phyloP scores from a whole-genome alignment of 176 grass and related monocot genomes.

The Musa schizocarpa region DNA sequence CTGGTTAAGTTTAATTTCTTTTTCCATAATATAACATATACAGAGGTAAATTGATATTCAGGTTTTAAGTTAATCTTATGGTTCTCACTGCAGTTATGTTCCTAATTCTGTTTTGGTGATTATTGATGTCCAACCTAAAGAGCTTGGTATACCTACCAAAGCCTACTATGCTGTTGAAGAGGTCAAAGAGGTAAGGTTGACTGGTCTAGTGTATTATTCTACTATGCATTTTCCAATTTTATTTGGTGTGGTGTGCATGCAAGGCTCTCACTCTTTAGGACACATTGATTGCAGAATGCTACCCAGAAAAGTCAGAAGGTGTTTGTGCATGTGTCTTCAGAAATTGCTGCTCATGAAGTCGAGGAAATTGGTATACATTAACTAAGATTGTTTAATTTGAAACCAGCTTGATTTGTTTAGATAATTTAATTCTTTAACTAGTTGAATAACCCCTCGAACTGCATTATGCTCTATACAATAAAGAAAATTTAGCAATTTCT shows the following conservation, averaged over 20 bases:
- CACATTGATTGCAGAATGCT: conserved; percentile 53
- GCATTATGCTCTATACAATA: no score
- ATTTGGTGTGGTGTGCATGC: conserved; percentile 18
- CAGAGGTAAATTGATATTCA: background rate
- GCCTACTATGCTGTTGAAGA: conserved; percentile 87
- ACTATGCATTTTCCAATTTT: background rate
- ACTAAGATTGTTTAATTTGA: background rate
- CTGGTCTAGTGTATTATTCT: conserved; percentile 1
- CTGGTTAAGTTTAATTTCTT: background rate
- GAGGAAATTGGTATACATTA: conserved; percentile 72
- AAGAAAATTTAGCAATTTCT: background rate
- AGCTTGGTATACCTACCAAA: conserved; percentile 95
- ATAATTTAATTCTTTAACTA: background rate
- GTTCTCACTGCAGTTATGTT: conserved; percentile 55
- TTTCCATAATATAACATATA: background rate
- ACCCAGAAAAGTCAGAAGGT: conserved; percentile 98
- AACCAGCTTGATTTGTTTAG: background rate
- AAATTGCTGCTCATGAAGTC: conserved; percentile 96
- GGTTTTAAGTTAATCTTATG: background rate
- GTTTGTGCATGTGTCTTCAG: conserved; percentile 95
- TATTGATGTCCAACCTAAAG: conserved; percentile 95
- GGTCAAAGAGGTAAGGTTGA: conserved; percentile 65
- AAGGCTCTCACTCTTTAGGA: background rate
- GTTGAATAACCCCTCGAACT: no score
- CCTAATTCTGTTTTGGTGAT: conserved; percentile 90